Conservation (phyloP, 192 early-diverging fungal species). For the Backusella tuberculispora region DNA sequence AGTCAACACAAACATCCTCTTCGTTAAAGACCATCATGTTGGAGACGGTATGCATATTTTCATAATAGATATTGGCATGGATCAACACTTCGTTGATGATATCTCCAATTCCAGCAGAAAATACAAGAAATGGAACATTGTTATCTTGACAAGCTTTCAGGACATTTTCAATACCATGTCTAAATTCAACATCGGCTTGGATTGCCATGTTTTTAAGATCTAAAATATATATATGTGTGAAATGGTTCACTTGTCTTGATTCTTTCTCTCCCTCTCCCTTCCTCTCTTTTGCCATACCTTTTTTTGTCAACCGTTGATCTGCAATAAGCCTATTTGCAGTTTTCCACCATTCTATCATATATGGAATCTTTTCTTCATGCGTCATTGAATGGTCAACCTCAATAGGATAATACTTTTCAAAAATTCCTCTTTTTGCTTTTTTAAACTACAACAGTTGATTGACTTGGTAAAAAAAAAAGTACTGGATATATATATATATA, state of each 20-base stretch:
- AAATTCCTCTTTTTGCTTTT: constrained; percentile 46
- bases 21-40: constrained; percentile 72
- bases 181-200: constrained; percentile 52
- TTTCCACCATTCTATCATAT: constrained; percentile 77
- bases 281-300: constrained; percentile 27
- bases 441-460: constrained; percentile 52
- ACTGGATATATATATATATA: neutral
- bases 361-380: constrained; percentile 58
- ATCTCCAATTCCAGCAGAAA: constrained; percentile 74
- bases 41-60: constrained; percentile 72
- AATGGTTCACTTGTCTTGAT: neutral
- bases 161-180: constrained; percentile 49
- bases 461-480: neutral
- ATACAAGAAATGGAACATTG: constrained; percentile 66
- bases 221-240: neutral
- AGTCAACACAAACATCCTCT: constrained; percentile 55
- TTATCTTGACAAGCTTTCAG: constrained; percentile 36
- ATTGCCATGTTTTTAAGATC: constrained; percentile 56
- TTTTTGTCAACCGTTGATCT: constrained; percentile 48
- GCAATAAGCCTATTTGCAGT: constrained; percentile 61
- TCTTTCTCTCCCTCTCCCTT: neutral
- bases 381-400: constrained; percentile 58
- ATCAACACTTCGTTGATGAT: constrained; percentile 62
- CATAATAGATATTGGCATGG: constrained; percentile 43
- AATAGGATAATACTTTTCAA: constrained; percentile 72